Conservation (phyloP, 2,329 filamentous ascomycete genomes). For the Corynespora cassiicola region DNA sequence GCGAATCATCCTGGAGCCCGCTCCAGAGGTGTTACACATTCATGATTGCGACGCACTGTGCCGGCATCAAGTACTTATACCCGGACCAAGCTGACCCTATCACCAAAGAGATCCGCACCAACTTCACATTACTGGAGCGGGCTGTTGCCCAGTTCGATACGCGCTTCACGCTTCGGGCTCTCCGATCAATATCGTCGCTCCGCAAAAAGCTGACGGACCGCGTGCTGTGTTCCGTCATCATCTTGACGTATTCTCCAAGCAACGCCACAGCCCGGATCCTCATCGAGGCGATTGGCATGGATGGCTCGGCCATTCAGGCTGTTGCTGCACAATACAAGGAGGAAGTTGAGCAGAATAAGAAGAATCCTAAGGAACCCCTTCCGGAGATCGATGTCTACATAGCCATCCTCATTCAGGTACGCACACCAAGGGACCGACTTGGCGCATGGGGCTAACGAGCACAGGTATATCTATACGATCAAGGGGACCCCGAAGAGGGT, state of each 20-base stretch:
- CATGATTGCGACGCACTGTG: slow-evolving; percentile 36
- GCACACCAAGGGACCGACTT: slow-evolving; percentile 3
- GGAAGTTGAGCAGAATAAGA: slow-evolving; percentile 68
- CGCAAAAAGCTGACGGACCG: slow-evolving; percentile 88
- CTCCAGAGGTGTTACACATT: slow-evolving; percentile 35
- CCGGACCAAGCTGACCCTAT: slow-evolving; percentile 38
- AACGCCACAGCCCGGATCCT: slow-evolving; percentile 73
- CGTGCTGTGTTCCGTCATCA: slow-evolving; percentile 80
- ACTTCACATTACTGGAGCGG: slow-evolving; percentile 89
- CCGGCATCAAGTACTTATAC: slow-evolving; percentile 34
- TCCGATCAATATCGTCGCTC: slow-evolving; percentile 93
- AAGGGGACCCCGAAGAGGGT: slow-evolving; percentile 79
- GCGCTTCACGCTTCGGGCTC: slow-evolving; percentile 90
- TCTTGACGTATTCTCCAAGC: slow-evolving; percentile 77
- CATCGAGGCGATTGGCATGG: slow-evolving; percentile 72
- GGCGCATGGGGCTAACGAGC: slow-evolving; percentile 16
- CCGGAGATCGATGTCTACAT: slow-evolving; percentile 91
- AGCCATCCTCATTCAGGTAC: slow-evolving; percentile 69
- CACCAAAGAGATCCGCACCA: slow-evolving; percentile 85
- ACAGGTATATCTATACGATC: slow-evolving; percentile 88
- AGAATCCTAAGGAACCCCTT: slow-evolving; percentile 73
- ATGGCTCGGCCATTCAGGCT: slow-evolving; percentile 68
- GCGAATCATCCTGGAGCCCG: slow-evolving; percentile 10
- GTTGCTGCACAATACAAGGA: slow-evolving; percentile 64
- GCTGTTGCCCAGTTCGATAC: slow-evolving; percentile 93